Evolutionary conservation across 1,139 yeast genomes (phyloP), one percentile per base, ranked within the genome.

Genomic region (Arxiozyma telluris): DNA sequence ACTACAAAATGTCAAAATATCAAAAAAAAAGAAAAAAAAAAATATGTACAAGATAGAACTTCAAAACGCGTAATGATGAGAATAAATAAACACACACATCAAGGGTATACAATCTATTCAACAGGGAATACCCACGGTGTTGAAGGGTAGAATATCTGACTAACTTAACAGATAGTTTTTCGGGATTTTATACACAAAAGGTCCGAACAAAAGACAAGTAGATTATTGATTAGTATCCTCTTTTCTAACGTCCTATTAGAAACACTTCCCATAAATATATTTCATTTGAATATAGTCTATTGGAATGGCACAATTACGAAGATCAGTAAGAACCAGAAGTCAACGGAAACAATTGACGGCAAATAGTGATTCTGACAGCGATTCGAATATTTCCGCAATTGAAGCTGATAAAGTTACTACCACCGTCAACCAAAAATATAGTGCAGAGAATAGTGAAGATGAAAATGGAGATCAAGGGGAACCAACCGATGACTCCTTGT

Each of bases 401-500:
- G 49, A 46, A 41, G 23, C 50, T 12, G 39, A 43, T 43, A 49
- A 42, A 15, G 39, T 34, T 34, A 49, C 42, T 17, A 49, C 30
- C 41, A 20, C 30, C 25, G 17, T 18, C 15, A 27, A 21, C 18
- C 27, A 21, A 17, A 42, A n/a, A 3, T n/a, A 18, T 41, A 27
- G 3, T 48, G n/a, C 23, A 9, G 44, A 55, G 9, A 59, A 54
- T 21, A 60, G 55, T 23, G 59, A 56, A 5, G 51, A 50, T 17
- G 53, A 15, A 2, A 41, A 25, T 41, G 49, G 51, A 41, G 56
- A 56, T 12, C 61, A 57, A 18, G 57, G 52, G 50, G 57, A 27
- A 6, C 58, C 55, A 1, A 63, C 56, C 51, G 65, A 54, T n/a
- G 65, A 59, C 38, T 62, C 58, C 46, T 57, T 56, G 30, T 21